These are phyloP conservation scores for Phylloporus rhodoxanthus DNA, from an alignment of 768 basidiomycete species.

Conservation along the genomic window DNA sequence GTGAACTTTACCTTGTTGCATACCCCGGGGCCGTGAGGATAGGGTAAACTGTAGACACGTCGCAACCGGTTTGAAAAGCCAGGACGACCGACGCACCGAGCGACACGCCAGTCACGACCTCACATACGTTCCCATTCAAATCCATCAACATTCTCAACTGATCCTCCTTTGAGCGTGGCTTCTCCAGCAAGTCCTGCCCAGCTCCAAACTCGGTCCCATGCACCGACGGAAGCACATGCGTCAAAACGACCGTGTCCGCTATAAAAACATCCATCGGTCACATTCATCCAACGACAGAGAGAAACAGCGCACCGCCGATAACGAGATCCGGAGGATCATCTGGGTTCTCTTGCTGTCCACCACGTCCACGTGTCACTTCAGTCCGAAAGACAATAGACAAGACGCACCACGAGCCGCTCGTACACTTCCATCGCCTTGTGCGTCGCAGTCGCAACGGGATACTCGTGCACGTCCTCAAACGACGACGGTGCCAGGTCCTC, in stretches of 20 bases:
- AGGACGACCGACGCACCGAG: conserved; percentile 50
- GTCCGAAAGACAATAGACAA: neutral
- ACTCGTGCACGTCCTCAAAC: conserved; percentile 69
- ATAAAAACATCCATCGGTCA: neutral
- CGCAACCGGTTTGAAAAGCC: neutral
- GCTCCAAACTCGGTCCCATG: conserved; percentile 35
- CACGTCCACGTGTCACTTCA: neutral
- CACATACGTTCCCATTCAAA: conserved; percentile 79
- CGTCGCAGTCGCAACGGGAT: conserved; percentile 69
- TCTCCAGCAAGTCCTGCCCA: conserved; percentile 80
- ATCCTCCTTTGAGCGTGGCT: conserved; percentile 73
- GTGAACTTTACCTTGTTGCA: conserved; percentile 48
- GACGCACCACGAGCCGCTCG: conserved; percentile 64
- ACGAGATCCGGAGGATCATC: conserved; percentile 77
- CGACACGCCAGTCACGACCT: conserved; percentile 88
- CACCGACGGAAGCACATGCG: conserved; percentile 59
- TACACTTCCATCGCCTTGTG: conserved; percentile 87
- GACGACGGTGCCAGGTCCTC: conserved; percentile 66
- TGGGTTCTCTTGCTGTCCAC: conserved; percentile 42
- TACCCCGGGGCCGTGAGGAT: conserved; percentile 74
- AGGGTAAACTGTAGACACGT: conserved; percentile 53
- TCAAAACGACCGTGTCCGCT: conserved; percentile 97
- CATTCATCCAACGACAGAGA: neutral
- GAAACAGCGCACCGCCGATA: conserved; percentile 51
- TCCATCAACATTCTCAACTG: conserved; percentile 84